Percentiles rank a stretch among this genome's conserved stretches.
phyloP scores from a whole-genome alignment of 75 land plant species.

The Cunninghamia lanceolata region DNA sequence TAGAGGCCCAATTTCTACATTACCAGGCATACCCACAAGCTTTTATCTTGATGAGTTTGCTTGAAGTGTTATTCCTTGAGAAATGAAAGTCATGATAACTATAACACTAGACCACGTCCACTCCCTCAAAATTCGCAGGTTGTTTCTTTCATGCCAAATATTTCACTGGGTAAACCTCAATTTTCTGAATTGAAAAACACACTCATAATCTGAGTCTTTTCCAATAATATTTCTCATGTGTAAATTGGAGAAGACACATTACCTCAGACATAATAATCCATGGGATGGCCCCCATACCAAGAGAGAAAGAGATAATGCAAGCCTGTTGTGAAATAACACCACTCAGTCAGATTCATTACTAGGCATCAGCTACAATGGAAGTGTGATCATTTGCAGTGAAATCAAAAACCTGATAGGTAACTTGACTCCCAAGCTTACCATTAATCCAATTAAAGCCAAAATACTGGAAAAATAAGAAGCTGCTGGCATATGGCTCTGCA shows the following conservation, averaged over 20 bases:
- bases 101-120: background rate
- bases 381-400: background rate
- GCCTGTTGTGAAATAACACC: slow-evolving; percentile 17
- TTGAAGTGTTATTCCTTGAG: background rate
- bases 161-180: background rate
- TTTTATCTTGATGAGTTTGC: background rate
- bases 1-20: background rate
- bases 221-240: background rate
- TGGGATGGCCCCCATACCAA: slow-evolving; percentile 49
- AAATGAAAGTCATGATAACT: background rate
- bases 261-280: slow-evolving; percentile 57
- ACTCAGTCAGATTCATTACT: background rate
- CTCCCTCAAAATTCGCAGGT: background rate
- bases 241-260: slow-evolving; percentile 1
- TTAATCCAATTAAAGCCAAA: background rate
- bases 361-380: background rate
- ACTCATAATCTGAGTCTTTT: background rate
- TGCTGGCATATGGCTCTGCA: background rate
- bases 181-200: background rate
- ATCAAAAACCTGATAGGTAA: background rate
- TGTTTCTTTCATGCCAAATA: background rate
- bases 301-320: slow-evolving; percentile 30
- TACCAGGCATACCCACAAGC: background rate
- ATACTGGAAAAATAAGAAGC: background rate
- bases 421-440: background rate